A percentile compares a stretch with the other conserved stretches of the same genome.
These are phyloP conservation scores for Diplodia seriata DNA, from an alignment of 2,329 filamentous ascomycete genomes.

Conservation along the genomic window DNA sequence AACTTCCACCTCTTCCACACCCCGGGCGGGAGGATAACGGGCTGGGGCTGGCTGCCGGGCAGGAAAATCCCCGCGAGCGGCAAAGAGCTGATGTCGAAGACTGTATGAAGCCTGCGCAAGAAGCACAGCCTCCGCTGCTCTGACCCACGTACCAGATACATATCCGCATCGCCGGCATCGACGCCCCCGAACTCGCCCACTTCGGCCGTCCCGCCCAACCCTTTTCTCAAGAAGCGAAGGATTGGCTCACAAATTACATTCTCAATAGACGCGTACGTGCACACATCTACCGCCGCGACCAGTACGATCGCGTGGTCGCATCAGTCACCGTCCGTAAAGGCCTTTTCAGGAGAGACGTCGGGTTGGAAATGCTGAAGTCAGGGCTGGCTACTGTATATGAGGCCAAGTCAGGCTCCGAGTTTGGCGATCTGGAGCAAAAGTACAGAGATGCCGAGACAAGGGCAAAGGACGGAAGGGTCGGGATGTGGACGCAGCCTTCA, in stretches of 20 bases:
- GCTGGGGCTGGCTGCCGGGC: constrained; percentile 88
- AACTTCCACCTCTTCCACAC: constrained; percentile 95
- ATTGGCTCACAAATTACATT: constrained; percentile 79
- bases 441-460: constrained; percentile 71
- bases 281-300: constrained; percentile 84
- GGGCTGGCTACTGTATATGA: constrained; percentile 93
- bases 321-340: constrained; percentile 77
- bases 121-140: neutral
- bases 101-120: constrained; percentile 61
- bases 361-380: constrained; percentile 83
- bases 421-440: constrained; percentile 69
- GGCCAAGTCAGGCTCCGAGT: constrained; percentile 87
- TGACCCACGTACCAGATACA: constrained; percentile 68
- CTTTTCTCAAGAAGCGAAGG: constrained; percentile 77
- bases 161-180: constrained; percentile 86
- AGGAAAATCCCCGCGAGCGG: constrained; percentile 73
- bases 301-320: constrained; percentile 89
- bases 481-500: constrained; percentile 70
- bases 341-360: constrained; percentile 78
- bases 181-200: constrained; percentile 91
- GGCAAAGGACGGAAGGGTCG: constrained; percentile 51
- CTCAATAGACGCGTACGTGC: constrained; percentile 76
- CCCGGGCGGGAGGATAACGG: constrained; percentile 82
- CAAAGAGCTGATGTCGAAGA: constrained; percentile 75
- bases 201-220: constrained; percentile 91